These are phyloP conservation scores for Eucommia ulmoides DNA, from an alignment of 257 asterid genomes.

Conservation along the genomic window DNA sequence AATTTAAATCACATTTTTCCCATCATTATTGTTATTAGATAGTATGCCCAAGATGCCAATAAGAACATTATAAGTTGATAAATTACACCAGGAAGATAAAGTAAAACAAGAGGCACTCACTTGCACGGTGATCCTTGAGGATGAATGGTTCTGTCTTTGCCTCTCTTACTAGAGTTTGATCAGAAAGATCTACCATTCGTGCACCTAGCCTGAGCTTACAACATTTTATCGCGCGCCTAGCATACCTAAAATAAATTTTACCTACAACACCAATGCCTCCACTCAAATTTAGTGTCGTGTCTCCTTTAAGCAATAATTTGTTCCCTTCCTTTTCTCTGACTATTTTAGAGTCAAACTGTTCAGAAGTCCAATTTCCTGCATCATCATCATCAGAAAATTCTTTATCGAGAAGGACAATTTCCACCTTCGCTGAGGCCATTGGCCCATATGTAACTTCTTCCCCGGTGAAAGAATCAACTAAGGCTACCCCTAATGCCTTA, in stretches of 20 bases:
- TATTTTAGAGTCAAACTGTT: neutral
- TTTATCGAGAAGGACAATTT: constrained; percentile 5
- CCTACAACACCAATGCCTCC: constrained; percentile 3
- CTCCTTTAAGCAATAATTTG: constrained; percentile 2
- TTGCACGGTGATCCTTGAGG: constrained; percentile 4
- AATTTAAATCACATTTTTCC: too few relatives aligned
- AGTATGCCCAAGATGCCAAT: too few relatives aligned
- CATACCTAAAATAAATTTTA: constrained; percentile 6
- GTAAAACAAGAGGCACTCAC: constrained; percentile 3
- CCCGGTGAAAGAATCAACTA: neutral
- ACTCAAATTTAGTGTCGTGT: neutral
- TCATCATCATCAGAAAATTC: neutral
- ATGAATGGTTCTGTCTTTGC: constrained; percentile 6
- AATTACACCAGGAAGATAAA: too few relatives aligned
- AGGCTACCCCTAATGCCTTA: neutral
- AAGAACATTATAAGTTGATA: too few relatives aligned
- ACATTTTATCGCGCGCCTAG: neutral
- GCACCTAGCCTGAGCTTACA: constrained; percentile 6
- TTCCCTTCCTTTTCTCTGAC: neutral
- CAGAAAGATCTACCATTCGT: neutral
- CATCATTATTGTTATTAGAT: too few relatives aligned
- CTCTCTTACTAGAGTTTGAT: constrained; percentile 2
- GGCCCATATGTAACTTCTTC: neutral
- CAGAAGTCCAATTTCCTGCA: neutral
- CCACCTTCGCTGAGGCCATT: constrained; percentile 2